phyloP scores from a whole-genome alignment of 371 early-diverging fungal species.

The Neoconidiobolus thromboides region DNA sequence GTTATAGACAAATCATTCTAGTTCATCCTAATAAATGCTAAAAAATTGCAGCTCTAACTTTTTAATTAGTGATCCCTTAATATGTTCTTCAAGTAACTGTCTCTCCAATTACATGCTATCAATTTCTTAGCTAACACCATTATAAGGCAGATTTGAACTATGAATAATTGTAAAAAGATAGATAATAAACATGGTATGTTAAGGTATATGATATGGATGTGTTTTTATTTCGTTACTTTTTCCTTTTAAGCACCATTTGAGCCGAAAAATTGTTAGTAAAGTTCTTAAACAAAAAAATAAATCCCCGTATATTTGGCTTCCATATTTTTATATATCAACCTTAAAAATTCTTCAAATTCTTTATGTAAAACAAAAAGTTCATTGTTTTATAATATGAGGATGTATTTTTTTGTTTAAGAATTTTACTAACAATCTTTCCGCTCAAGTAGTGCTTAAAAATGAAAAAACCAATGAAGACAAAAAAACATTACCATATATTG shows the following conservation, averaged over 20 bases:
- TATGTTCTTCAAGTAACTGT: constrained; percentile 20
- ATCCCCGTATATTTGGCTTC: constrained; percentile 20
- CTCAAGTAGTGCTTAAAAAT: too few species aligned
- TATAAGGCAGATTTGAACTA: constrained; percentile 37
- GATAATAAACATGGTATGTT: constrained; percentile 45
- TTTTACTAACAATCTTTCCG: too few species aligned
- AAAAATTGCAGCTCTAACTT: constrained; percentile 21
- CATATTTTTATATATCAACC: constrained; percentile 17
- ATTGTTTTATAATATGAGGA: too few species aligned
- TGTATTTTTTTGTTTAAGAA: too few species aligned
- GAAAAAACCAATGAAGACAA: too few species aligned
- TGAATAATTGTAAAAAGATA: constrained; percentile 46
- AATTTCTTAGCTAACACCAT: constrained; percentile 40
- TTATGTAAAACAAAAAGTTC: too few species aligned
- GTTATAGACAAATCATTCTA: constrained; percentile 42
- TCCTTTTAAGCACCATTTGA: constrained; percentile 23
- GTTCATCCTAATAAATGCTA: constrained; percentile 50
- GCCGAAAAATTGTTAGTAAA: constrained; percentile 16
- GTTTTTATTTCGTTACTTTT: constrained; percentile 26
- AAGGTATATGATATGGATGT: constrained; percentile 19
- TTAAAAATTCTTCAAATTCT: too few species aligned
- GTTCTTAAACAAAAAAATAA: too few species aligned
- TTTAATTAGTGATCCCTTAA: constrained; percentile 22
- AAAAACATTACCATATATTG: too few species aligned
- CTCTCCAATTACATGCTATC: constrained; percentile 23